phyloP scores from a whole-genome alignment of 2,329 filamentous ascomycete species.

The Xylaria sp. region DNA sequence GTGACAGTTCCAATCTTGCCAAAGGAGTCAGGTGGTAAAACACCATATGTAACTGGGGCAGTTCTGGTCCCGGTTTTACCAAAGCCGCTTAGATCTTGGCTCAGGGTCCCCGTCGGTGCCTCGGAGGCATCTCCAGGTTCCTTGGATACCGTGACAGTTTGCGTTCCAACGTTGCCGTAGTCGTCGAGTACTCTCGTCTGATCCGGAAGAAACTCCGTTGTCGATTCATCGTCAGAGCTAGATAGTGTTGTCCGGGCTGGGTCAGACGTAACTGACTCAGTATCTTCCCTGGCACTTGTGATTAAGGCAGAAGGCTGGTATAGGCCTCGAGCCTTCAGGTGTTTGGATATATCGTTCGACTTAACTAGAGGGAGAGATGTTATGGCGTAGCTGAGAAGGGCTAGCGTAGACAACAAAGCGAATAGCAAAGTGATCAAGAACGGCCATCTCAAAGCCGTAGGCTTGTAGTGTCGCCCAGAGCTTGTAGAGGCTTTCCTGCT shows the following conservation, averaged over 20 bases:
- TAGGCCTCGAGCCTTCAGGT: neutral
- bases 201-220: too few species aligned
- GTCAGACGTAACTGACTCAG: neutral
- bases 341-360: neutral
- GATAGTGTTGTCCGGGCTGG: neutral
- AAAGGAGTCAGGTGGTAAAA: neutral
- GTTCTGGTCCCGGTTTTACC: too few species aligned
- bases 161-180: neutral
- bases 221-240: too few species aligned
- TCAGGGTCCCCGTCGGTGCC: neutral
- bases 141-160: neutral
- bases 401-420: conserved; percentile 3
- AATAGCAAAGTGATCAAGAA: conserved; percentile 4
- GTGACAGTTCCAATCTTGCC: neutral
- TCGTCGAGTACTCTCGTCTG: too few species aligned
- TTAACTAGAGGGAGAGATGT: conserved; percentile 1
- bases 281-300: neutral
- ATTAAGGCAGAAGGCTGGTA: too few species aligned
- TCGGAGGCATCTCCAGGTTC: neutral
- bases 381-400: conserved; percentile 11
- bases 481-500: neutral
- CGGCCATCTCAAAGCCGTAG: conserved; percentile 17
- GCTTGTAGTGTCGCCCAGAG: conserved; percentile 9
- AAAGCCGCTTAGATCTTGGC: too few species aligned
- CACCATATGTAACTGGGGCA: too few species aligned